These are phyloP conservation scores for Rhododendron molle DNA, from an alignment of 148 eudicot species.

Conservation along the genomic window DNA sequence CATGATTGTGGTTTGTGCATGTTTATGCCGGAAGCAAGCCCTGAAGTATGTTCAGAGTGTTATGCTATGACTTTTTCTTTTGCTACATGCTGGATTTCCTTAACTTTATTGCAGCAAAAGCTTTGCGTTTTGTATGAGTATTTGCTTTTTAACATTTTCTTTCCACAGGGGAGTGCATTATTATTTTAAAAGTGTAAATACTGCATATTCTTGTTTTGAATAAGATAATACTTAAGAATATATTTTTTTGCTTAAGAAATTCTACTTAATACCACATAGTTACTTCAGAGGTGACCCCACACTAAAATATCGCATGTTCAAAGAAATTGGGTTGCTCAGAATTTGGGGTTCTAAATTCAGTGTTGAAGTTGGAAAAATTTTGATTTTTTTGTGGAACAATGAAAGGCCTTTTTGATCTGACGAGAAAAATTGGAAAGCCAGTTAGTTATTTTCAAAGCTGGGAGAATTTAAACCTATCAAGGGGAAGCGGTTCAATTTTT, in stretches of 20 bases:
- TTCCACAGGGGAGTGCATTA: background rate
- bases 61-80: background rate
- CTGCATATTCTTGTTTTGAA: background rate
- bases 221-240: background rate
- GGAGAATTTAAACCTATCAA: background rate
- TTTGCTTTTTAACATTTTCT: background rate
- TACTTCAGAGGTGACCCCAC: background rate
- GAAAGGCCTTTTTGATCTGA: background rate
- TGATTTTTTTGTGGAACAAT: background rate
- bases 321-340: background rate
- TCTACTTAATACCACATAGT: background rate
- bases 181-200: background rate
- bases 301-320: background rate
- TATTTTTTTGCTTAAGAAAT: background rate
- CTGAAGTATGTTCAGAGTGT: slow-evolving; percentile 41
- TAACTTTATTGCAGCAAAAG: background rate
- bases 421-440: background rate
- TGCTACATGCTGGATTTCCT: background rate
- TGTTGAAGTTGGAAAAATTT: background rate
- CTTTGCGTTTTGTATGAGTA: background rate
- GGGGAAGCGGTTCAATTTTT: background rate
- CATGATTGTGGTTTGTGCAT: slow-evolving; percentile 89
- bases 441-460: background rate
- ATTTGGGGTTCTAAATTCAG: background rate
- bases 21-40: slow-evolving; percentile 86